Evolutionary conservation across 2,329 filamentous ascomycete species (phyloP).

Genomic region (Aspergillus sp.): DNA sequence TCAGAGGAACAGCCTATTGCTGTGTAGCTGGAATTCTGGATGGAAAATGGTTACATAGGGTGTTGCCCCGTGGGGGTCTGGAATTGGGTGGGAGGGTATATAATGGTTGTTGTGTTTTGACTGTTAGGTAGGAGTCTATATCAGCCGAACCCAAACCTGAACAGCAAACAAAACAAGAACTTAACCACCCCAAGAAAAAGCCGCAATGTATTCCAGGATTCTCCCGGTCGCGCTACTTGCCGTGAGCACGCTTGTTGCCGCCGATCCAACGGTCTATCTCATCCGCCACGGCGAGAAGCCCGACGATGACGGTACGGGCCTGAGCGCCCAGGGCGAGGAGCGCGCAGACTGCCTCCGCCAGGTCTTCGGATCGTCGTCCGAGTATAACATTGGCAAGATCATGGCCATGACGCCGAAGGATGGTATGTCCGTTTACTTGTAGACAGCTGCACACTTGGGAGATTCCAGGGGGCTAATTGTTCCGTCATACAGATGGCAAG

Average conservation of each 20-base stretch:
- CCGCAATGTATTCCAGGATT: slow-evolving; percentile 8
- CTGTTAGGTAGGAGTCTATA: too few relatives aligned
- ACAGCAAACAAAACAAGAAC: background rate
- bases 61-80: too few relatives aligned
- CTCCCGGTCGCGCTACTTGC: slow-evolving; percentile 13
- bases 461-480: background rate
- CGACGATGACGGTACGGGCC: slow-evolving; percentile 44
- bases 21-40: too few relatives aligned
- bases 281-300: slow-evolving; percentile 68
- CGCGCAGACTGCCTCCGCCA: slow-evolving; percentile 60
- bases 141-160: too few relatives aligned
- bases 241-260: slow-evolving; percentile 16
- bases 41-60: too few relatives aligned
- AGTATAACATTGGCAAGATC: slow-evolving; percentile 59
- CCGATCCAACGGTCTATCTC: slow-evolving; percentile 56
- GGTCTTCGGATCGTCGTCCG: slow-evolving; percentile 55
- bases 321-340: slow-evolving; percentile 53
- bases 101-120: too few relatives aligned
- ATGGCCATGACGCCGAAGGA: slow-evolving; percentile 57
- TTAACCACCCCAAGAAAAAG: too few relatives aligned
- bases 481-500: slow-evolving; percentile 42
- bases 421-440: slow-evolving; percentile 21
- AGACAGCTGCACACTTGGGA: slow-evolving; percentile 14
- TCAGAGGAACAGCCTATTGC: too few relatives aligned
- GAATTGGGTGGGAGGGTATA: too few relatives aligned